Evolutionary conservation across 441 rosid species (phyloP), one percentile per base, ranked within the genome.

Genomic region (Brassica balearica): DNA sequence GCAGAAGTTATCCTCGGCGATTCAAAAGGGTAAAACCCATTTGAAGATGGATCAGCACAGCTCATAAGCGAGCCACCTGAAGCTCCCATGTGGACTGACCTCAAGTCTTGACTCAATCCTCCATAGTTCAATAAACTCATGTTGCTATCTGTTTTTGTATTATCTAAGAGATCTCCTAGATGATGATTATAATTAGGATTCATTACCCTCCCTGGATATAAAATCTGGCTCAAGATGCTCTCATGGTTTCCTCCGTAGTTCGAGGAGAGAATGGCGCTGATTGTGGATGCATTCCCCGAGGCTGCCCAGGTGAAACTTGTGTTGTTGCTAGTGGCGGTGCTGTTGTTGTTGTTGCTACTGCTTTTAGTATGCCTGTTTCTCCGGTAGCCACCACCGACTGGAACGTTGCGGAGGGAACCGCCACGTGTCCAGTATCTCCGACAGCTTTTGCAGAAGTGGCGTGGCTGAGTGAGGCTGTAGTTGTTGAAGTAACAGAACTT

Each of bases 371-470:
- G 86, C 78, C 92, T 88, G 89, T 95, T 93, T 84, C 99, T 88
- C 80, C 99, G 60, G 84, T 90, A 91, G 2, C 97, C 98, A 11
- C 98, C 98, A 0, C 97, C 98, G 0, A 94, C 95, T 0, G 98
- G 98, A 61, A 95, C 97, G 66, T 78, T 95, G 14, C 98, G 85
- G 11, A 95, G 81, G 62, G 99, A 90, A n/a, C 98, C 98, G 0
- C 98, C 98, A 80, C 96, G 84, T 7, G 99, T 95, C 99, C 99
- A 95, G 90, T 95, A 95, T 85, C 98, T 83, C 61, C 97, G 82
- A 78, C 99, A 95, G 17, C 95, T 87, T 66, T 93, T 95, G 87
- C 99, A 95, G 74, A 91, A 95, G 92, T 95, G 96, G 25, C 99
- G 88, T 63, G 99, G 99, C 89, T 95, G 99, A 4, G 99, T 67